Base-by-base conservation (phyloP, 2,329 filamentous ascomycete genomes). In the Ceratocystis cacaofunesta region DNA sequence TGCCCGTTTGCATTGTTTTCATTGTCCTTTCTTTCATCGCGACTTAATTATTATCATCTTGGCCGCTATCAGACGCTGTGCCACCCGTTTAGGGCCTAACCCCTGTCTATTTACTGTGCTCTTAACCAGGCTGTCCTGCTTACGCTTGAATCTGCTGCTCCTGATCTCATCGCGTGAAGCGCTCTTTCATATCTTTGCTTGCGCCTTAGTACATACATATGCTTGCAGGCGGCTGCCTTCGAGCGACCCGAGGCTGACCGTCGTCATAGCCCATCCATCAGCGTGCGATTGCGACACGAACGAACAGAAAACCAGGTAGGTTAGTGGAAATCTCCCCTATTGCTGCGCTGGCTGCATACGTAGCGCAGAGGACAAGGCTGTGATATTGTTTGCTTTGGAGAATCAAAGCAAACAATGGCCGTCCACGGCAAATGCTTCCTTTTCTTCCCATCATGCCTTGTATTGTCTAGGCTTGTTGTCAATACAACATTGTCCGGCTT, bases 381-480 rank as follows among this genome's bases (percentile, higher is more conserved):
- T 58, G 28, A n/a, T 30, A 19, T 19, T 58, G 55, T 58, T 58
- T 58, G 55, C 55, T 25, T 36, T 17, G 30, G 1, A 19, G 19
- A 28, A 19, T 12, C 55, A 17, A n/a, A 32, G 28, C 55, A 58
- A 58, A 58, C 55, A 32, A 17, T 32, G 4, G 55, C 30, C 5
- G 10, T n/a, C 10, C 55, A 36, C 55, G 55, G 55, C 55, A 58
- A 58, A 58, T 58, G 55, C 55, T 58, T 58, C 55, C 55, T 25
- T 32, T 58, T 58, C 25, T 58, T 58, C 28, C 28, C 28, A 58
- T 32, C 28, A n/a, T 58, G 55, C 19, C 15, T 15, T 28, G 48
- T 15, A 12, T 52, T 52, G 48, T 52, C 19, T 15, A 52, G 48
- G 22, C 48, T 52, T 52, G 48, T 52, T 52, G 48, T 52, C 48